Base-by-base conservation (phyloP, 441 rosid species). In the Jatropha multifida region DNA sequence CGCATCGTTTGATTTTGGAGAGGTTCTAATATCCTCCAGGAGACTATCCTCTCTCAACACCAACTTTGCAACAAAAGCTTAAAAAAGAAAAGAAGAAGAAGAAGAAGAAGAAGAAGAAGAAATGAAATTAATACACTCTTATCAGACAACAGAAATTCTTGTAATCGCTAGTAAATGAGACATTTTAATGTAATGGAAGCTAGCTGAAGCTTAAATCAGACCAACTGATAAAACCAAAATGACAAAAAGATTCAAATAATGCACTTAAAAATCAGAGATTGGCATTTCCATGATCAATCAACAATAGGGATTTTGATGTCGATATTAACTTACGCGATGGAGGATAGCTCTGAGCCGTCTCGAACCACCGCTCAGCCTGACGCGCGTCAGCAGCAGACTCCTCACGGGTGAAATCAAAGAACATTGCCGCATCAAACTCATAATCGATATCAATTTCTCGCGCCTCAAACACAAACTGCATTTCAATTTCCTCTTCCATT, bases 381-480 rank as follows among this genome's bases (percentile, higher is more conserved):
- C 82, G 84, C 73, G 94, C 89, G 89, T 92, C 97, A 70, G 67
- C 83, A 4, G 77, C 70, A 63, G 87, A 86, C 86, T 94, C 98
- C 55, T 81, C 82, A 7, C 88, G 89, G 14, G 89, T 82, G 80
- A 94, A 93, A 80, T 94, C 99, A 77, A 88, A 94, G 90, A 83
- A 89, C 73, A 85, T 75, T 65, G 92, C 81, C 9, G 98, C 98
- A 49, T 93, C 97, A 65, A 89, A 94, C 90, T 94, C 98, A 84
- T 91, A 94, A 67, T 87, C 91, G 23, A 89, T 79, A 84, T 94
- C 98, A 73, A 91, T 68, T 73, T 90, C 94, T 56, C 81, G 88
- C 59, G 84, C 96, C 62, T 89, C 91, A 60, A 86, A 90, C 69
- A 86, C 85, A n/a, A 87, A 78, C 72, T 78, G 82, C 81, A 77